Percentiles rank a stretch among this genome's conserved stretches.
These are phyloP conservation scores for Neurospora sp. DNA, from an alignment of 495 filamentous ascomycete species.

Conservation along the genomic window DNA sequence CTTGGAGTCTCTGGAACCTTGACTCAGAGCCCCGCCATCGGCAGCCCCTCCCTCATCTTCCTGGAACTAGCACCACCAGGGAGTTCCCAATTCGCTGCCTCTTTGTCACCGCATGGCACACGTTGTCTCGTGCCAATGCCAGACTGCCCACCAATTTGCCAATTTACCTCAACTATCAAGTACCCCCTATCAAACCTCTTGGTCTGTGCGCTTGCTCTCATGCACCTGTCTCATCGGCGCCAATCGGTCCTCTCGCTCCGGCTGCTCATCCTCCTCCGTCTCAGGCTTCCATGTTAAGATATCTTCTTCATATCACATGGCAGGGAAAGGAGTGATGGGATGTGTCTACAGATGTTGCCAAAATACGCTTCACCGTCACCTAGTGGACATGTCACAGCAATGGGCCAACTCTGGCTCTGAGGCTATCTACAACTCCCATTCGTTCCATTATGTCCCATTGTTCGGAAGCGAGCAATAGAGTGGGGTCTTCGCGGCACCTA, in stretches of 20 bases:
- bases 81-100: background rate
- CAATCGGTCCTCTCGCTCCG: background rate
- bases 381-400: background rate
- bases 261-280: background rate
- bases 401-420: background rate
- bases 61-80: constrained; percentile 1
- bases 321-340: background rate
- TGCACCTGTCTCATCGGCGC: background rate
- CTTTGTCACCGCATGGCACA: constrained; percentile 1
- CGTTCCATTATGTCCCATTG: background rate
- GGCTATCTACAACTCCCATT: background rate
- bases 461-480: background rate
- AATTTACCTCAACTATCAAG: background rate
- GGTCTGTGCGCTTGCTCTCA: background rate
- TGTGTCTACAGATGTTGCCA: background rate
- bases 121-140: constrained; percentile 3
- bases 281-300: background rate
- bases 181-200: background rate
- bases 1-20: background rate
- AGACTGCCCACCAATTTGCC: background rate
- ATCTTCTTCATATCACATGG: background rate
- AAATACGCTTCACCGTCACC: background rate
- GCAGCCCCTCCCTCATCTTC: constrained; percentile 1
- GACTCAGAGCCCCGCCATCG: constrained; percentile 16
- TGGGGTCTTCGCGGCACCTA: background rate